Conservation (phyloP, 192 early-diverging fungal species). For the Entomortierella parvispora region DNA sequence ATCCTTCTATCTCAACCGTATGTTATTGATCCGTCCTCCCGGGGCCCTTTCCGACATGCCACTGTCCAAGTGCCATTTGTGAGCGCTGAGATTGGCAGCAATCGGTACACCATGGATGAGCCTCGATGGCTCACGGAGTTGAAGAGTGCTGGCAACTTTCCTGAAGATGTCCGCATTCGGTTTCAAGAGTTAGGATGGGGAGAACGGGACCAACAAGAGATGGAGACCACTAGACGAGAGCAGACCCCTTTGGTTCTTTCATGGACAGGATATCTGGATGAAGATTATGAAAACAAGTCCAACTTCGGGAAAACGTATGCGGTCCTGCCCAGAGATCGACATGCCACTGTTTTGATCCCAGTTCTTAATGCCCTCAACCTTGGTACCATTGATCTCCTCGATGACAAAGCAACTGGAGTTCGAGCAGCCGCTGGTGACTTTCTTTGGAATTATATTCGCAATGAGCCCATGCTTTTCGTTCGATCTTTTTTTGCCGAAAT, state of each 20-base stretch:
- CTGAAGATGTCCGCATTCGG: slow-evolving; percentile 58
- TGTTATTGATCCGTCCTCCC: slow-evolving; percentile 56
- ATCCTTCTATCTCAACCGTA: slow-evolving; percentile 57
- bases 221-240: slow-evolving; percentile 52
- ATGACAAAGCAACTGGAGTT: slow-evolving; percentile 60
- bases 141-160: slow-evolving; percentile 57
- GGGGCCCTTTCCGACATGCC: slow-evolving; percentile 58
- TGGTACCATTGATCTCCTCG: slow-evolving; percentile 59
- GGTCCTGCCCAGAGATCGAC: slow-evolving; percentile 30
- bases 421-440: slow-evolving; percentile 54
- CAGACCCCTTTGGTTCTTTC: slow-evolving; percentile 59
- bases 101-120: slow-evolving; percentile 62
- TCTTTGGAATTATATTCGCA: slow-evolving; percentile 60
- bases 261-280: slow-evolving; percentile 62
- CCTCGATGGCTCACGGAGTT: slow-evolving; percentile 60
- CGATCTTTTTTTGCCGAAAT: slow-evolving; percentile 63
- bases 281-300: slow-evolving; percentile 47
- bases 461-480: slow-evolving; percentile 64
- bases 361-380: slow-evolving; percentile 57
- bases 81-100: slow-evolving; percentile 62
- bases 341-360: slow-evolving; percentile 52
- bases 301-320: slow-evolving; percentile 39
- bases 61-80: slow-evolving; percentile 62
- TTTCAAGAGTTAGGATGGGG: slow-evolving; percentile 66
- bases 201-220: slow-evolving; percentile 58